Conservation (phyloP, 176 grass and related monocot genomes). For the Ensete glaucum region DNA sequence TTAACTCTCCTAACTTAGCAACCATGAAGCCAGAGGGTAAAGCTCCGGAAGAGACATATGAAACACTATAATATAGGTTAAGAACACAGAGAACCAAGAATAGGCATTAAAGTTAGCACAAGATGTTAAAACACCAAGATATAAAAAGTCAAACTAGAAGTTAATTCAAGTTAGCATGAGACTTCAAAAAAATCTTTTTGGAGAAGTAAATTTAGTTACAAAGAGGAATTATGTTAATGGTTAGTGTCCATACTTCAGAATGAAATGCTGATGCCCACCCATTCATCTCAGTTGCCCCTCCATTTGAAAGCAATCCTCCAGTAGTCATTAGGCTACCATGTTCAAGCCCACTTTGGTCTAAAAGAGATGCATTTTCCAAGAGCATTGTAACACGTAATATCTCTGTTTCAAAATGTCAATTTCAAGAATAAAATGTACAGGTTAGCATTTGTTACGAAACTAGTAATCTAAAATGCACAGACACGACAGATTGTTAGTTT, state of each 20-base stretch:
- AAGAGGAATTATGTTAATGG: conserved; percentile 90
- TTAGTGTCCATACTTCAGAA: conserved; percentile 97
- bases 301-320: conserved; percentile 84
- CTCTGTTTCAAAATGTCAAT: conserved; percentile 99
- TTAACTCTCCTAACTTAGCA: no score
- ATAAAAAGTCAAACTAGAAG: conserved; percentile 15
- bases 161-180: conserved; percentile 33
- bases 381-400: conserved; percentile 92
- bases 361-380: conserved; percentile 80
- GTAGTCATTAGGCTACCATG: conserved; percentile 88
- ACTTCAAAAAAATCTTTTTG: conserved; percentile 2
- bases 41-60: no score
- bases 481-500: background rate
- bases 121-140: conserved; percentile 20
- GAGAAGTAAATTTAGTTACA: conserved; percentile 65
- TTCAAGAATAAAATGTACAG: conserved; percentile 63
- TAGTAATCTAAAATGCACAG: conserved; percentile 43
- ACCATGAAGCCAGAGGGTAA: no score
- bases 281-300: conserved; percentile 74
- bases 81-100: conserved; percentile 1
- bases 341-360: conserved; percentile 92
- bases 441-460: conserved; percentile 78
- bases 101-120: conserved; percentile 14
- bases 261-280: conserved; percentile 89
- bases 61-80: conserved; percentile 13